Conservation (phyloP, 306 rosid genomes). For the Citrullus mucosospermus region DNA sequence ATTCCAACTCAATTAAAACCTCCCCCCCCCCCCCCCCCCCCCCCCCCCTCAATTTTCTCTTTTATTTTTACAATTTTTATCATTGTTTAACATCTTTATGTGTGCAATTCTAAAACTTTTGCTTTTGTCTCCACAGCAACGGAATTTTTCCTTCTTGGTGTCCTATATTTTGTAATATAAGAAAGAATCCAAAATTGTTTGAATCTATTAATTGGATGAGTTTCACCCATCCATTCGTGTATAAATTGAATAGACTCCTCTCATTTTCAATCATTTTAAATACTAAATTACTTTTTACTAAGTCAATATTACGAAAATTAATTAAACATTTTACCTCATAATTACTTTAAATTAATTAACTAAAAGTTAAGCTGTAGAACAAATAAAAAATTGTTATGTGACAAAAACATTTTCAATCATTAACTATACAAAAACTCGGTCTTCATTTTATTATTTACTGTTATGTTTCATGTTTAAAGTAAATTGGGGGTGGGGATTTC, state of each 20-base stretch:
- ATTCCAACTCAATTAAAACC: constrained; percentile 4
- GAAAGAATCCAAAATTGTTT: neutral
- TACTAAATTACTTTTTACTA: no score
- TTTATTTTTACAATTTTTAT: no score
- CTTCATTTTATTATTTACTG: neutral
- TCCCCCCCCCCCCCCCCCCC: no score
- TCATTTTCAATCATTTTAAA: neutral
- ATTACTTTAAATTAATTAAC: no score
- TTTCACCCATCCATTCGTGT: neutral
- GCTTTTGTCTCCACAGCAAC: neutral
- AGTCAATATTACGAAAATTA: no score
- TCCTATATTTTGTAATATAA: neutral
- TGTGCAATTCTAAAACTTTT: neutral
- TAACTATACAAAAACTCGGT: neutral
- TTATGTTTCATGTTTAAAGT: neutral
- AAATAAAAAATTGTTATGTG: no score
- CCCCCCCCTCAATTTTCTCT: no score
- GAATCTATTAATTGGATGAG: neutral
- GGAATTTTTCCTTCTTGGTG: neutral
- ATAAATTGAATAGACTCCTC: neutral
- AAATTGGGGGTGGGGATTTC: neutral
- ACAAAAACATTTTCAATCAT: neutral
- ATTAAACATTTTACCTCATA: no score
- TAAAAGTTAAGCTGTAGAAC: no score
- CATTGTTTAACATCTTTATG: neutral